Evolutionary conservation across 176 grass and related monocot genomes (phyloP), one percentile per base, ranked within the genome.

Genomic region (Ananas comosus): DNA sequence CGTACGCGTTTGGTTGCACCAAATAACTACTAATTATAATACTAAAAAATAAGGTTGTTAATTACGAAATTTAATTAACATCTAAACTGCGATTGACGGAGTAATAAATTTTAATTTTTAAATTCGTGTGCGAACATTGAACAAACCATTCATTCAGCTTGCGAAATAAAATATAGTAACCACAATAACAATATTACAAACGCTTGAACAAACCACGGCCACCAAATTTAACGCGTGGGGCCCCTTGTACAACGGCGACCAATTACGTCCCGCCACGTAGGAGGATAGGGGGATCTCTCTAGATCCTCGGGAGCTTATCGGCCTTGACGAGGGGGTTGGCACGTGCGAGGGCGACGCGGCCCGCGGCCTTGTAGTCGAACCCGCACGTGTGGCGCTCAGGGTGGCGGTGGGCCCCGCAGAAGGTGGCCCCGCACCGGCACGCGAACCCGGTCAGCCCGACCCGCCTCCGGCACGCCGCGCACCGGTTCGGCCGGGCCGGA

Each of bases 401-500:
- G 71, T 69, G 47, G 8, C 78, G 71, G 71, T 80, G 71, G 14
- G 21, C 25, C 48, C 64, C 53, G 71, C 71, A 80, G 64, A 51
- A 74, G 3, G 65, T 80, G 3, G 49, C 3, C 1, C 12, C 12
- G 54, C 79, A 80, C 0, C 65, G 48, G 79, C 79, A 80, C 19
- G 21, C 7, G 72, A 81, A 81, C 16, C 80, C 80, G 16, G 74
- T 83, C 74, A 83, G 66, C 47, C 80, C 80, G 9, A 83, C 80
- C 74, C 72, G 70, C 80, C 72, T 83, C 61, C 58, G 52, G 74
- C 80, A 83, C 1, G 73, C 72, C 3, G 73, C 57, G 68, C 80
- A 83, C 12, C 80, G 74, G 27, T 64, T 77, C 12, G 72, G 25
- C 58, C 49, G 70, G 29, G 57, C 70, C 4, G 63, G 10, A 48